Conservation (phyloP, 2,329 filamentous ascomycete genomes). For the Pseudopyrenochaeta lycopersici region DNA sequence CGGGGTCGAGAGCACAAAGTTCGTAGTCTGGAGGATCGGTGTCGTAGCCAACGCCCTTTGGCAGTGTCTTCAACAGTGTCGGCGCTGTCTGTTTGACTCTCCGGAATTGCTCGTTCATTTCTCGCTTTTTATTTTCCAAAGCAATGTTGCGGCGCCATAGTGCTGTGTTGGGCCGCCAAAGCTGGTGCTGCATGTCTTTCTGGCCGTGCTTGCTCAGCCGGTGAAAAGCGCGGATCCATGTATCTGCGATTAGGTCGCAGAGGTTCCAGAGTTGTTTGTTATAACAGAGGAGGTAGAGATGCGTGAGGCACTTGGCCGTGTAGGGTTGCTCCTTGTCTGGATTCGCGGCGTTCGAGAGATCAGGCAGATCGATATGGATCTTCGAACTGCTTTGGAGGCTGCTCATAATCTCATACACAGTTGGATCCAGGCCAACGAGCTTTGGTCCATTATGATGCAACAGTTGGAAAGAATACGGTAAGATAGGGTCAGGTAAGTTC, state of each 20-base stretch:
- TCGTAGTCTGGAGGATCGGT: slow-evolving; percentile 11
- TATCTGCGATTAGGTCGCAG: slow-evolving; percentile 44
- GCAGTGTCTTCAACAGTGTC: background rate
- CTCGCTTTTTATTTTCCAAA: slow-evolving; percentile 4
- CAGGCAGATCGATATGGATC: slow-evolving; percentile 26
- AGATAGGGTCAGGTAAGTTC: too few species aligned
- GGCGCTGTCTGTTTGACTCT: background rate
- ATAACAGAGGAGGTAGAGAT: slow-evolving; percentile 39
- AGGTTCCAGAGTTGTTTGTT: slow-evolving; percentile 16
- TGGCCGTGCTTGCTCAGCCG: slow-evolving; percentile 9
- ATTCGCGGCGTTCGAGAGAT: slow-evolving; percentile 5
- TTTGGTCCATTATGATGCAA: background rate
- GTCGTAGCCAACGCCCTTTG: slow-evolving; percentile 7
- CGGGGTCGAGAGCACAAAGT: slow-evolving; percentile 18
- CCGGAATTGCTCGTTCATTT: background rate
- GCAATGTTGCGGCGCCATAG: slow-evolving; percentile 14
- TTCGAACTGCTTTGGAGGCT: background rate
- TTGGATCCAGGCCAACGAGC: background rate
- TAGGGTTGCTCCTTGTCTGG: slow-evolving; percentile 17
- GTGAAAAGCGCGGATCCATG: slow-evolving; percentile 46
- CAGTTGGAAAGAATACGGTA: background rate
- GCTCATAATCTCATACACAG: background rate
- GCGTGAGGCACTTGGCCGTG: slow-evolving; percentile 24
- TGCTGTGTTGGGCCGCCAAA: too few species aligned
- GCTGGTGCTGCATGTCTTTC: background rate